Percentiles rank a stretch among this genome's conserved stretches.
These are phyloP conservation scores for Rauvolfia tetraphylla DNA, from an alignment of 257 asterid genomes.

Conservation along the genomic window DNA sequence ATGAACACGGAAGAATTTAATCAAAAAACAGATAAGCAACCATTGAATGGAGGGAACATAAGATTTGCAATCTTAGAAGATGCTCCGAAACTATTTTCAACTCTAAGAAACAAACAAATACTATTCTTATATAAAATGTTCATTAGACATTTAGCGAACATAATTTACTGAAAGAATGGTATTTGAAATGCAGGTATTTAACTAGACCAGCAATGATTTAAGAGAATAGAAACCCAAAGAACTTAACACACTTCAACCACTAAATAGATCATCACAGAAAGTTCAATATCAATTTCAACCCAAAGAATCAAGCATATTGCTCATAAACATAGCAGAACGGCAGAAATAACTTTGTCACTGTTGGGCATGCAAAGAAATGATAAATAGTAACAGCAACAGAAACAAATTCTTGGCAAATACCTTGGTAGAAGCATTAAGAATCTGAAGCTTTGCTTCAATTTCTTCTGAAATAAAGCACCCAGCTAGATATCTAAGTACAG, in stretches of 20 bases:
- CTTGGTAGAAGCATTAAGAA: constrained; percentile 77
- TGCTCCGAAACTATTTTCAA: not conserved
- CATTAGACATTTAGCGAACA: not conserved
- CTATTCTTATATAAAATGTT: not conserved
- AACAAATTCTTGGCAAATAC: constrained; percentile 24
- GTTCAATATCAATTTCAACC: not conserved
- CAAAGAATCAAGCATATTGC: not conserved
- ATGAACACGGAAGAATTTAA: not conserved
- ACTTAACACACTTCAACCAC: not conserved
- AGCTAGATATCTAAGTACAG: constrained; percentile 68
- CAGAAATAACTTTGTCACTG: not conserved
- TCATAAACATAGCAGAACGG: not conserved
- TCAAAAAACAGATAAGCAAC: not conserved
- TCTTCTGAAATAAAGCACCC: constrained; percentile 67
- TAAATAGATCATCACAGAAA: not conserved
- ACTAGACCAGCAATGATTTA: not conserved
- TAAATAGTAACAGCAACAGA: not conserved
- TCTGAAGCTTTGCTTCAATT: constrained; percentile 87
- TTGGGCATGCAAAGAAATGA: not conserved
- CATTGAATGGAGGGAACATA: not conserved
- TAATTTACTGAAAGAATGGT: not conserved
- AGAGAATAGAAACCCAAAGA: not conserved
- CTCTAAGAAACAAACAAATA: not conserved
- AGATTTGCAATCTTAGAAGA: not conserved
- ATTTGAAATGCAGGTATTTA: not conserved